Percentiles rank a stretch among this genome's conserved stretches.
These are phyloP conservation scores for Jimgerdemannia lactiflua DNA, from an alignment of 192 early-diverging fungal species.

Conservation along the genomic window DNA sequence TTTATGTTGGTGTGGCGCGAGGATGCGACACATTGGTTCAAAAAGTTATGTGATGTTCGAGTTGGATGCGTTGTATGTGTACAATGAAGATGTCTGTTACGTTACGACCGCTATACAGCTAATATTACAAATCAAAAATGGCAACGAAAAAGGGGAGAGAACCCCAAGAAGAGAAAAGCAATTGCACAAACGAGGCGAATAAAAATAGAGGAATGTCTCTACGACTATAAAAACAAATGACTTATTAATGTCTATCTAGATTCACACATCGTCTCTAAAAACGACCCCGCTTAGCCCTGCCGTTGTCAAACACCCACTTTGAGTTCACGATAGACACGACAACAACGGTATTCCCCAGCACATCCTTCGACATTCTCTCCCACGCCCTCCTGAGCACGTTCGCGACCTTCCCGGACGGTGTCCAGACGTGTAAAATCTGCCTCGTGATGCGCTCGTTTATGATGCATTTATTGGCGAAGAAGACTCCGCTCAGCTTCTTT, in stretches of 20 bases:
- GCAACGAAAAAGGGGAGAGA: too few relatives aligned
- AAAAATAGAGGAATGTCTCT: neutral
- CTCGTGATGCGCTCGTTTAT: slow-evolving; percentile 34
- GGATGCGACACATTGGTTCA: too few relatives aligned
- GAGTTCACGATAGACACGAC: neutral
- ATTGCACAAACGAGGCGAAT: neutral
- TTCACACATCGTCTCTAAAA: neutral
- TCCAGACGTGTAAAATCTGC: slow-evolving; percentile 53
- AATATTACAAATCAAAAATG: too few relatives aligned
- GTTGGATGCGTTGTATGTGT: too few relatives aligned
- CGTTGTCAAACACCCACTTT: neutral
- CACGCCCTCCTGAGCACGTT: neutral
- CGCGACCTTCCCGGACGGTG: slow-evolving; percentile 29
- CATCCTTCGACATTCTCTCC: neutral
- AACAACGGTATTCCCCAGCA: neutral
- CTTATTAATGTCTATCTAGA: neutral
- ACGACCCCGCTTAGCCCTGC: neutral
- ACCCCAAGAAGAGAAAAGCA: too few relatives aligned
- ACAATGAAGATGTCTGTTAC: too few relatives aligned
- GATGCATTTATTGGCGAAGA: slow-evolving; percentile 36
- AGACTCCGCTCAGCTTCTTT: slow-evolving; percentile 40
- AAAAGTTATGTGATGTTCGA: too few relatives aligned
- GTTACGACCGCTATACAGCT: too few relatives aligned
- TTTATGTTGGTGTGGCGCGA: too few relatives aligned
- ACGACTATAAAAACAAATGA: neutral